phyloP scores from a whole-genome alignment of 2,329 filamentous ascomycete genomes.

The Aspergillus piperis region DNA sequence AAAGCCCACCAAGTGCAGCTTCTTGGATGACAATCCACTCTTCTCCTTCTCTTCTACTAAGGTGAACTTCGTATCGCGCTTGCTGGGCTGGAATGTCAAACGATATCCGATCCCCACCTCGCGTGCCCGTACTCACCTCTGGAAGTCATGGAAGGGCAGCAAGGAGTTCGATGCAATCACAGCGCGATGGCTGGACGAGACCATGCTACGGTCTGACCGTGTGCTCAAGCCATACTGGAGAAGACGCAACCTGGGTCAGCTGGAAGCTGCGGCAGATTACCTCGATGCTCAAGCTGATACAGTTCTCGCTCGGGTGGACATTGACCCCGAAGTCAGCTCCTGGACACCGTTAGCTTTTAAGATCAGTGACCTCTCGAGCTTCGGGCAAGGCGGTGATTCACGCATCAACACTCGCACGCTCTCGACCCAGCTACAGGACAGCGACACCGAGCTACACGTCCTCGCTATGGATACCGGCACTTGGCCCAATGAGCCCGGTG shows the following conservation, averaged over 20 bases:
- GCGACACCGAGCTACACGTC: conserved; percentile 53
- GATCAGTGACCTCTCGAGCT: conserved; percentile 53
- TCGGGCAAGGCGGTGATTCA: conserved; percentile 54
- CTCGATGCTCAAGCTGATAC: conserved; percentile 50
- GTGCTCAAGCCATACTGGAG: conserved; percentile 50
- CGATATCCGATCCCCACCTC: conserved; percentile 47
- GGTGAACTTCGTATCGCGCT: conserved; percentile 29
- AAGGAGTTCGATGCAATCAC: conserved; percentile 50
- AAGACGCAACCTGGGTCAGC: conserved; percentile 44
- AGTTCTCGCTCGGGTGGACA: conserved; percentile 53
- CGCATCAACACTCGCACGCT: conserved; percentile 50
- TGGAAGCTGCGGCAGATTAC: conserved; percentile 44
- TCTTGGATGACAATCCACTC: conserved; percentile 55
- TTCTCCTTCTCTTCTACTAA: conserved; percentile 45
- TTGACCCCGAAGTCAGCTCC: conserved; percentile 52
- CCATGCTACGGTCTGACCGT: conserved; percentile 48
- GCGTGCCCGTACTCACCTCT: conserved; percentile 49
- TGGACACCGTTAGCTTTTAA: conserved; percentile 55
- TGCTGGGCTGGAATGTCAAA: conserved; percentile 33
- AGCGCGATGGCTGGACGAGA: conserved; percentile 53
- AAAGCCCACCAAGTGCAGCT: conserved; percentile 45
- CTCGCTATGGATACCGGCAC: conserved; percentile 55
- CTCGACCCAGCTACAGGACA: conserved; percentile 33
- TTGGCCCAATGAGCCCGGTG: conserved; percentile 55
- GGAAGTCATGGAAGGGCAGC: conserved; percentile 52